Evolutionary conservation across 2,329 filamentous ascomycete species (phyloP), one percentile per base, ranked within the genome.

Genomic region (Tolypocladium endophyticum): DNA sequence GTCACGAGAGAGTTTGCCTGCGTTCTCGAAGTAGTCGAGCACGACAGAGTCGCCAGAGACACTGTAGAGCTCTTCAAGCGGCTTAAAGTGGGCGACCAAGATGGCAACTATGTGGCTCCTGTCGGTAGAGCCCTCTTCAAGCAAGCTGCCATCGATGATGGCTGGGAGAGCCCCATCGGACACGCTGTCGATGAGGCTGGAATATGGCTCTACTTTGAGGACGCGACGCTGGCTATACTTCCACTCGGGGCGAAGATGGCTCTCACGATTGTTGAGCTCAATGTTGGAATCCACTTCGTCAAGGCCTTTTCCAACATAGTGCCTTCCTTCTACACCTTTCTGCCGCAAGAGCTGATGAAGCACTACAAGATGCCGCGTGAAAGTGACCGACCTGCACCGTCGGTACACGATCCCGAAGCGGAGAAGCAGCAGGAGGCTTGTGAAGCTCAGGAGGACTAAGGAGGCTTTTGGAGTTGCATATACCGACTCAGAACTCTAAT

Each of bases 341-440:
- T 92, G 33, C 80, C 83, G 0, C 90, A 92, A 69, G 83, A 87
- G 64, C 74, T 89, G 64, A 89, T 92, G 86, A 66, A 78, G 28
- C 71, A 78, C 23, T 92, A 83, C 80, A 89, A 85, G 70, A 73
- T 81, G 30, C 86, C 87, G 0, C 68, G 68, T 3, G 65, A 65
- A 0, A 75, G 75, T 35, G 72, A 78, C 18, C 76, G 80, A 0
- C 76, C 77, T 3, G 73, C 77, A 2, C 78, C 75, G 4, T 82
- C 78, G 1, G 71, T 78, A 2, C 65, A 76, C 14, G 65, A 79
- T 56, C 60, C 61, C 2, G 45, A 58, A 38, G 70, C 66, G 2
- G 68, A 69, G 18, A 67, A 65, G 16, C 71, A 72, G 41, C 70
- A 74, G 38, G 62, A 64, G 28, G 62, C 57, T 4, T 57, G 62